These are phyloP conservation scores for Populus pruinosa DNA, from an alignment of 345 rosid genomes.

Conservation along the genomic window DNA sequence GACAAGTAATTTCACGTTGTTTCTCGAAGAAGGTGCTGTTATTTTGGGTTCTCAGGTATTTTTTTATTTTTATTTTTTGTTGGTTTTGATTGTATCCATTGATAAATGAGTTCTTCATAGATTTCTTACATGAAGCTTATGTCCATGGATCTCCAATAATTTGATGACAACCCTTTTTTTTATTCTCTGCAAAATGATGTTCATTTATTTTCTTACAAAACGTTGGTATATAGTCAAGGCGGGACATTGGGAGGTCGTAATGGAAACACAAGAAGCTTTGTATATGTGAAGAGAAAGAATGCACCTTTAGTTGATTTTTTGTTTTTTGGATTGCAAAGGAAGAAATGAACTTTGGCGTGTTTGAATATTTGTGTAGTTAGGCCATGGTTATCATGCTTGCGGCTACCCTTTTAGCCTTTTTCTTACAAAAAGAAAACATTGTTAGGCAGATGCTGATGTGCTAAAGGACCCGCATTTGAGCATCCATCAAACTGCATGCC, in stretches of 20 bases:
- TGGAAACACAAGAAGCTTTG: not conserved
- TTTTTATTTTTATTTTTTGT: not conserved
- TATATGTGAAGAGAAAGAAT: not conserved
- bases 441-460: slow-evolving; percentile 15
- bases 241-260: not conserved
- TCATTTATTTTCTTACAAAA: too few species aligned
- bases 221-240: not conserved
- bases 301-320: not conserved
- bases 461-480: slow-evolving; percentile 14
- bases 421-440: not conserved
- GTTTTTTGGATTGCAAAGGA: not conserved
- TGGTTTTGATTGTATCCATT: not conserved
- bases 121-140: not conserved
- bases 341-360: not conserved
- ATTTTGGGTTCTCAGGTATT: slow-evolving; percentile 86
- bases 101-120: not conserved
- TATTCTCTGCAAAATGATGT: too few species aligned
- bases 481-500: slow-evolving; percentile 1
- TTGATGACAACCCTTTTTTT: not conserved
- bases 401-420: slow-evolving; percentile 1
- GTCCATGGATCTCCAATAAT: not conserved
- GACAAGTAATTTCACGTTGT: slow-evolving; percentile 88
- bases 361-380: slow-evolving; percentile 9
- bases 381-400: slow-evolving; percentile 10
- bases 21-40: slow-evolving; percentile 71